Percentiles rank a stretch among this genome's conserved stretches.
phyloP scores from a whole-genome alignment of 225 moss, liverwort and hornwort genomes.

The Marchantia paleacea region DNA sequence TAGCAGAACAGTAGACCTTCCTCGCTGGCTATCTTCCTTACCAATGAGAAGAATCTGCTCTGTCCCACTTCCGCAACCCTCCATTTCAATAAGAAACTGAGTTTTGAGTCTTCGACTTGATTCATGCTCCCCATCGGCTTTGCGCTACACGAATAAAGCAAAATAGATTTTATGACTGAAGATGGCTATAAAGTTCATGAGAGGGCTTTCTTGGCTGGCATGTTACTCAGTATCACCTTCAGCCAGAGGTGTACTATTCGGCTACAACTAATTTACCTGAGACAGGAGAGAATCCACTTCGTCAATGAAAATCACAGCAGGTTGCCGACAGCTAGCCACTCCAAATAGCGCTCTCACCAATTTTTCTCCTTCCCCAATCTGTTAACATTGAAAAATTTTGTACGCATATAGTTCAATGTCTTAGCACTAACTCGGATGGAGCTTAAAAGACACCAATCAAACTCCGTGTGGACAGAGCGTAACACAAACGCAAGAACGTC shows the following conservation, averaged over 20 bases:
- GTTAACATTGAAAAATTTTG: slow-evolving; percentile 17
- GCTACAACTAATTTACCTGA: slow-evolving; percentile 48
- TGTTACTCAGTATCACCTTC: no score
- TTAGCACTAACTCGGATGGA: not conserved
- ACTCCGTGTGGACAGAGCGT: no score
- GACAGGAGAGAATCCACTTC: slow-evolving; percentile 97
- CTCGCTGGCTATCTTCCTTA: slow-evolving; percentile 13
- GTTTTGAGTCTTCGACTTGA: slow-evolving; percentile 93
- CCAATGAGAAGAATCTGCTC: slow-evolving; percentile 98
- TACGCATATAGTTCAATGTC: not conserved
- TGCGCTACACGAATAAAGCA: slow-evolving; percentile 51
- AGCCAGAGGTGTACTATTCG: no score
- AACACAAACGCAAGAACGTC: not conserved
- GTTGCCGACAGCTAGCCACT: slow-evolving; percentile 97
- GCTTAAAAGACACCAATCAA: not conserved
- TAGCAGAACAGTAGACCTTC: not conserved
- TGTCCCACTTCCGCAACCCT: slow-evolving; percentile 93
- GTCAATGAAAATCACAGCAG: slow-evolving; percentile 98
- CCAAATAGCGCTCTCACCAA: slow-evolving; percentile 95
- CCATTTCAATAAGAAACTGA: slow-evolving; percentile 99
- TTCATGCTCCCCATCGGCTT: slow-evolving; percentile 93
- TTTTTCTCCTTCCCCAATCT: slow-evolving; percentile 99
- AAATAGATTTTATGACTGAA: no score
- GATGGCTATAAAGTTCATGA: no score
- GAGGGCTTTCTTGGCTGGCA: no score